Base-by-base conservation (phyloP, 768 basidiomycete species). In the Tylopilus balloui region DNA sequence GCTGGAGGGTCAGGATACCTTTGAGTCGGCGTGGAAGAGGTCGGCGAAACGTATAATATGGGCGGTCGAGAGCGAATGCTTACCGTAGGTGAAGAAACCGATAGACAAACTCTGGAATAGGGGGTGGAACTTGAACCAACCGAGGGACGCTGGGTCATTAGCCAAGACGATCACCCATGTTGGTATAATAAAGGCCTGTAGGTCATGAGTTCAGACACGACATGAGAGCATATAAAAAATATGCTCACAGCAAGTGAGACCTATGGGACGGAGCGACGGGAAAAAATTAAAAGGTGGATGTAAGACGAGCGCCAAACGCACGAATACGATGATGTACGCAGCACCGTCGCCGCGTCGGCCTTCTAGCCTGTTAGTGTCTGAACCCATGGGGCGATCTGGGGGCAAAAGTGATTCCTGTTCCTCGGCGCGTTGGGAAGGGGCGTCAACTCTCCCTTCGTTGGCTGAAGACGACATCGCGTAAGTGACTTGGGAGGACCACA, bases 1-100 rank as follows among this genome's bases (percentile, higher is more conserved):
- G 84, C 55, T 86, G 90, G 11, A 86, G 80, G 20, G 88, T 88
- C 57, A 87, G 60, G 36, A 92, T 79, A 7, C 83, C 88, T 88
- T 43, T 31, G 29, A 14, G 13, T 31, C 4, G 24, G 20, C 24
- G 21, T 3, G 13, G 12, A 23, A 21, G 51, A 34, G 35, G 43
- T 23, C 14, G 20, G 13, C 53, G 9, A 17, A 41, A 20, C 27
- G 23, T 12, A 10, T 19, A n/a, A 15, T n/a, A n/a, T 7, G n/a
- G 15, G 39, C 17, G 25, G 10, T n/a, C 9, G 9, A 31, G 24
- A 2, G 11, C 9, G 17, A 12, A 23, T 32, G 47, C 73, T 35
- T 48, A 86, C 89, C 88, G 55, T 81, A 81, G 6, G 79, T 77
- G 62, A 87, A 76, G 34, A 74, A 68, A 4, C 71, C 64, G 32